These are phyloP conservation scores for Erythrophleum fordii DNA, from an alignment of 306 rosid species.

Conservation along the genomic window DNA sequence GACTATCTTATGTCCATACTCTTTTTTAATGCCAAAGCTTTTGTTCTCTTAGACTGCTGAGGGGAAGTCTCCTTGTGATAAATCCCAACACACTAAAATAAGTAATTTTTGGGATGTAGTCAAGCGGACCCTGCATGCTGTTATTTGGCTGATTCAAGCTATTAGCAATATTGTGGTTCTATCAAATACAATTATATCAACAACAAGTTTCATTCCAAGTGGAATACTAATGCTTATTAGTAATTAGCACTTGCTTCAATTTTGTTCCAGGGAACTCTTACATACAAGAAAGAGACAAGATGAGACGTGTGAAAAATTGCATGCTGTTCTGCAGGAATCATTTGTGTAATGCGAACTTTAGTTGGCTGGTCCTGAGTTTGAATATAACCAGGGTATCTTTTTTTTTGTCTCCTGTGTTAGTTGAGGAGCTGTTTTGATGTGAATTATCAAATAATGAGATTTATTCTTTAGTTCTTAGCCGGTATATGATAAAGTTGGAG, in stretches of 20 bases:
- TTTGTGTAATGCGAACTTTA: conserved; percentile 70
- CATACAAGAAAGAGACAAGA: conserved; percentile 69
- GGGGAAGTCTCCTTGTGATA: too few species aligned
- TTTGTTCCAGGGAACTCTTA: conserved; percentile 59
- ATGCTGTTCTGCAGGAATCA: conserved; percentile 53
- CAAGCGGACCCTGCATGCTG: too few species aligned
- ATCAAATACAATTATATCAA: too few species aligned
- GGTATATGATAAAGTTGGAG: conserved; percentile 63
- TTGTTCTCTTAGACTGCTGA: too few species aligned
- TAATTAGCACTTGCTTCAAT: conserved; percentile 12
- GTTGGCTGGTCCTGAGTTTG: conserved; percentile 64
- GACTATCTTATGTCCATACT: too few species aligned
- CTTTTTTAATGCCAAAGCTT: too few species aligned
- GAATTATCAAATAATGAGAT: conserved; percentile 57
- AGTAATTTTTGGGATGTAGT: too few species aligned
- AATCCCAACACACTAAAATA: too few species aligned
- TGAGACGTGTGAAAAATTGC: conserved; percentile 55
- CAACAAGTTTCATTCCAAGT: conserved; percentile 21
- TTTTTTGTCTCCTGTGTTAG: conserved; percentile 57
- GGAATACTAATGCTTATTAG: conserved; percentile 9
- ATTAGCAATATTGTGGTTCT: too few species aligned
- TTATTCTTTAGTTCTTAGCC: conserved; percentile 64
- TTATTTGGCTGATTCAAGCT: too few species aligned
- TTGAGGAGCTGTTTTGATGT: conserved; percentile 64
- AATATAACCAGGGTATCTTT: conserved; percentile 55